phyloP scores from a whole-genome alignment of 2,329 filamentous ascomycete genomes.

The Trichoderma breve region DNA sequence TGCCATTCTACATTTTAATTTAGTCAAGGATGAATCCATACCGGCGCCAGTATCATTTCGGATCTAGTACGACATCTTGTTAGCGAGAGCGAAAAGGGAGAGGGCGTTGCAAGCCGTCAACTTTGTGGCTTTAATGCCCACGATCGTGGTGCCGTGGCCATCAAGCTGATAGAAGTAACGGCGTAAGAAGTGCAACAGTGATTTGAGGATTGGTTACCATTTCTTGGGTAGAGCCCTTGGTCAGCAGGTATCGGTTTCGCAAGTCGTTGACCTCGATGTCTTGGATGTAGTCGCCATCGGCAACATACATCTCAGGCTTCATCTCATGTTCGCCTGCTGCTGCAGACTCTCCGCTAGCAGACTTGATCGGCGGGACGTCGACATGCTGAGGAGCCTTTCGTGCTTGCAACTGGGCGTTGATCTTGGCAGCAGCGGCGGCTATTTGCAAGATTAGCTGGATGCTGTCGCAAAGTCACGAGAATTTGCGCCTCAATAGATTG shows the following conservation, averaged over 20 bases:
- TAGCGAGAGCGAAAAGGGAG: slow-evolving; percentile 86
- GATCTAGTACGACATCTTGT: slow-evolving; percentile 94
- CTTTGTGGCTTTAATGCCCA: slow-evolving; percentile 68
- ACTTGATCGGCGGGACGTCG: slow-evolving; percentile 77
- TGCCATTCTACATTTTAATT: slow-evolving; percentile 37
- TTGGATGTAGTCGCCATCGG: slow-evolving; percentile 96
- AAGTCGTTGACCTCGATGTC: slow-evolving; percentile 99
- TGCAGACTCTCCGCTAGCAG: slow-evolving; percentile 47
- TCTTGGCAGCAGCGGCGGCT: slow-evolving; percentile 86
- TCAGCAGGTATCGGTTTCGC: slow-evolving; percentile 93
- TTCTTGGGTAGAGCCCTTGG: slow-evolving; percentile 95
- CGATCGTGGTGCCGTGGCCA: slow-evolving; percentile 46
- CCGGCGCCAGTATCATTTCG: slow-evolving; percentile 99
- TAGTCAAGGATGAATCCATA: slow-evolving; percentile 62
- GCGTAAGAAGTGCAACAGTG: slow-evolving; percentile 30
- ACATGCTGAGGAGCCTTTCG: slow-evolving; percentile 89
- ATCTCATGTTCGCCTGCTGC: slow-evolving; percentile 52
- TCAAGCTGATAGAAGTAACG: slow-evolving; percentile 35
- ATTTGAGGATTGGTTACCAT: slow-evolving; percentile 82
- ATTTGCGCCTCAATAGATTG: neutral
- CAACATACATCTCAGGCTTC: slow-evolving; percentile 87
- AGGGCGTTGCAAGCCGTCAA: slow-evolving; percentile 60
- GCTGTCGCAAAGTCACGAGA: neutral
- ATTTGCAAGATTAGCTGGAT: slow-evolving; percentile 26
- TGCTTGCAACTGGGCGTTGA: slow-evolving; percentile 78